Conservation (phyloP, 441 rosid species). For the Cnidoscolus chayamansa region DNA sequence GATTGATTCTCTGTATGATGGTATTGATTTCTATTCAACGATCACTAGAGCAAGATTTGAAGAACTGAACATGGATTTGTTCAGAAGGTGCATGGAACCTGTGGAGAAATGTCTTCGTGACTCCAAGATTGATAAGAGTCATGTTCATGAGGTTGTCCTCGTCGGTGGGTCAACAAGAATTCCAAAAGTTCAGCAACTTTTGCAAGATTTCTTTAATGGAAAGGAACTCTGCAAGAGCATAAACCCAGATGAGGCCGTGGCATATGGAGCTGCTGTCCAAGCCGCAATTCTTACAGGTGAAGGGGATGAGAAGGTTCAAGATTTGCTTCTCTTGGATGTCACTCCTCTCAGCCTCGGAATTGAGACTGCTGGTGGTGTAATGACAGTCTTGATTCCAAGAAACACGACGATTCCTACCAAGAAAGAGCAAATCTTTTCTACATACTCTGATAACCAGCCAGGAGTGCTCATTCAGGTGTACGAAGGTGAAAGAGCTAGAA, state of each 20-base stretch:
- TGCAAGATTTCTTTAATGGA: slow-evolving; percentile 49
- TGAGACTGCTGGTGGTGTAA: slow-evolving; percentile 19
- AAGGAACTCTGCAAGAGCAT: slow-evolving; percentile 51
- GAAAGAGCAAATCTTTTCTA: slow-evolving; percentile 46
- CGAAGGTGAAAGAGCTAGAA: slow-evolving; percentile 47
- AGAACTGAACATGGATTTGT: slow-evolving; percentile 47
- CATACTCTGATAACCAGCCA: slow-evolving; percentile 48
- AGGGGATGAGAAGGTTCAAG: slow-evolving; percentile 46
- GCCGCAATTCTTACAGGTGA: slow-evolving; percentile 39
- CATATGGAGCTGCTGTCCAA: slow-evolving; percentile 47
- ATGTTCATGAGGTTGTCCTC: slow-evolving; percentile 43
- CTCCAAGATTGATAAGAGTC: slow-evolving; percentile 47
- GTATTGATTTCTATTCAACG: slow-evolving; percentile 42
- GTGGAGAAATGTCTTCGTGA: slow-evolving; percentile 49
- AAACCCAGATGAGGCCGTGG: slow-evolving; percentile 53
- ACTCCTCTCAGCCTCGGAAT: slow-evolving; percentile 41
- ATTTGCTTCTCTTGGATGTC: slow-evolving; percentile 43
- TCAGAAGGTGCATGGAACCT: slow-evolving; percentile 47
- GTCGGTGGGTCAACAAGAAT: slow-evolving; percentile 55
- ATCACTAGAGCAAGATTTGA: slow-evolving; percentile 52
- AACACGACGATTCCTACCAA: slow-evolving; percentile 37
- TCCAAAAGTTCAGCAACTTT: slow-evolving; percentile 47
- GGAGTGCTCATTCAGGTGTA: slow-evolving; percentile 51
- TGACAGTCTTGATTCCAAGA: slow-evolving; percentile 28
- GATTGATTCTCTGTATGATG: slow-evolving; percentile 43